Evolutionary conservation across 768 basidiomycete genomes (phyloP), one percentile per base, ranked within the genome.

Genomic region (Boletus speciosus): DNA sequence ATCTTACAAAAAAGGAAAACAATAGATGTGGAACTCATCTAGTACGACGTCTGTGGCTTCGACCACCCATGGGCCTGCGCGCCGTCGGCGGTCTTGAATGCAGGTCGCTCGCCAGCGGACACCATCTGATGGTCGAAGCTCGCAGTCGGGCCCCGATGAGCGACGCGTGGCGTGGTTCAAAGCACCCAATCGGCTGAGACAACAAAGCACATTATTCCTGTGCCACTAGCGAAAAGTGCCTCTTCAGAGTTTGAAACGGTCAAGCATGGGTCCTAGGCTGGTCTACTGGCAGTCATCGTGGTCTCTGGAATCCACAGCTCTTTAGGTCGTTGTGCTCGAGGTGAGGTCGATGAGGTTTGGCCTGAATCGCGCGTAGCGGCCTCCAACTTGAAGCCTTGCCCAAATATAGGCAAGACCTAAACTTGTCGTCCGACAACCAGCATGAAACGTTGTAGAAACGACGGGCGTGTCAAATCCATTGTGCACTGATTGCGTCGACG

Each of bases 11-110:
- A 21, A 49, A 3, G 54, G 36, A 41, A 27, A 35, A 60, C 54
- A 60, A 59, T 51, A 23, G 35, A 8, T 45, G 51, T 55, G 43
- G 49, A 45, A 58, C 56, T 52, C 14, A 50, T 50, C 51, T 54
- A 19, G 19, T 19, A 1, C 7, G 15, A 31, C 10, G 2, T 29
- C 6, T 6, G 14, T 25, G 10, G 36, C 14, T 11, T 43, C 2
- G 14, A 31, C 23, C 12, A 41, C 19, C 11, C 29, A 23, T 25
- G 31, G 19, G 19, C 25, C 31, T 32, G n/a, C 8, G 11, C n/a
- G 38, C 14, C 25, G 19, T 27, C 42, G 29, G 40, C 11, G 6
- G 15, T 7, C 19, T 14, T 19, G 19, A 35, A 44, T 19, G 43
- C 15, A 23, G 34, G 11, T 40, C 14, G 8, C 7, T 11, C 16